Percentiles rank a stretch among this genome's conserved stretches.
These are phyloP conservation scores for Viridothelium virens DNA, from an alignment of 495 filamentous ascomycete genomes.

Conservation along the genomic window DNA sequence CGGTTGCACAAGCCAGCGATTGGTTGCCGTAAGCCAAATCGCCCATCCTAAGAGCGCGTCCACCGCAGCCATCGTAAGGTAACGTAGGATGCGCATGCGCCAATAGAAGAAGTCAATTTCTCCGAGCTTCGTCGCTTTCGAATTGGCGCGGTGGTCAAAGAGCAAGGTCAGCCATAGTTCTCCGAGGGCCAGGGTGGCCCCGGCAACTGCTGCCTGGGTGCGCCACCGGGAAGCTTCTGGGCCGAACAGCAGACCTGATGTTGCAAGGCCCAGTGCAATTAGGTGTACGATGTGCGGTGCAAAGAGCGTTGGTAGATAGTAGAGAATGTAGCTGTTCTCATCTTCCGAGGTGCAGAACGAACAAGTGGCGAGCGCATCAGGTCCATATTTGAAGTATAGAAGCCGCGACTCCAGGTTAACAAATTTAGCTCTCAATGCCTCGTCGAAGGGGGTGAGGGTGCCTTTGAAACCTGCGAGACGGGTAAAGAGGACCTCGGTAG, in stretches of 20 bases:
- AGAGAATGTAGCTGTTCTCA: conserved; percentile 64
- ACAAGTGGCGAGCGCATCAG: conserved; percentile 61
- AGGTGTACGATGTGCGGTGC: conserved; percentile 73
- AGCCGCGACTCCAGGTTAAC: conserved; percentile 62
- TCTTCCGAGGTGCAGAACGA: conserved; percentile 75
- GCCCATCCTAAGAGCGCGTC: conserved; percentile 54
- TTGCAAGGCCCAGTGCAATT: conserved; percentile 57
- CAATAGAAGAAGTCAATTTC: conserved; percentile 65
- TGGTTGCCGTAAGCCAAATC: conserved; percentile 68
- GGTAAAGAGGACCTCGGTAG: conserved; percentile 74
- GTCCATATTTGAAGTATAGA: conserved; percentile 76
- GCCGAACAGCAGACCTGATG: conserved; percentile 47
- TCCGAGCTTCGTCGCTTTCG: conserved; percentile 45
- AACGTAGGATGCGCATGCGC: conserved; percentile 52
- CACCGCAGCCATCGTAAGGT: conserved; percentile 49
- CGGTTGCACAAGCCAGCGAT: conserved; percentile 56
- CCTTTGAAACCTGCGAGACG: conserved; percentile 61
- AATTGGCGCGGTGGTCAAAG: conserved; percentile 56
- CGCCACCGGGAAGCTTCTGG: conserved; percentile 60
- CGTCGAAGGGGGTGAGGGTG: conserved; percentile 16
- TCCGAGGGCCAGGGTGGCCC: conserved; percentile 47
- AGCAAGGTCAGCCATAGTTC: conserved; percentile 56
- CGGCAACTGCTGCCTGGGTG: conserved; percentile 55
- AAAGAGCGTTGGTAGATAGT: conserved; percentile 66
- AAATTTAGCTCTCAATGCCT: conserved; percentile 56